Evolutionary conservation across 2,329 filamentous ascomycete species (phyloP), one percentile per base, ranked within the genome.

Genomic region (Immersiporthe knoxdaviesiana): DNA sequence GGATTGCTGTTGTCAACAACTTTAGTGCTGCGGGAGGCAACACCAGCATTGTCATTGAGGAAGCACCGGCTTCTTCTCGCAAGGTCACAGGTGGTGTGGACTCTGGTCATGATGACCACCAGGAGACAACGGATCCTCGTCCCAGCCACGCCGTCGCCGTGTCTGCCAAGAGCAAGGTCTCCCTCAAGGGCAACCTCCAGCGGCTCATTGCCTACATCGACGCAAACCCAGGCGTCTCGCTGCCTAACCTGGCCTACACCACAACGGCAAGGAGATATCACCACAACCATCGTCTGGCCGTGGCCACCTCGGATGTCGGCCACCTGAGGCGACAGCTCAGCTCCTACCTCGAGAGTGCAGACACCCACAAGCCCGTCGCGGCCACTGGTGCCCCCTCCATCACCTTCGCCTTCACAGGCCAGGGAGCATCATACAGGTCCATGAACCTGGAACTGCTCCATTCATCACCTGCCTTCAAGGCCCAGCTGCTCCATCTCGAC

Each of bases 1-100:
- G 64, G 37, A 32, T 66, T n/a, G 64, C 64, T 14, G 52, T 66
- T 35, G 64, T 66, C 35, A 88, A 88, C 77, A 86, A 85, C 76
- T 87, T 87, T 72, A 80, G 81, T 61, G 86, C 86, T n/a, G 84
- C 85, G 24, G 87, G 87, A 62, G 86, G 86, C 12, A 90, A 89
- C 73, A 87, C 84, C 4, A 81, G 81, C 11, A 74, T 88, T 39
- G 72, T 87, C 7, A 67, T 88, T 14, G 83, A 87, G 71, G 84
- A 87, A 69, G 81, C 75, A 0, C 81, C 83, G 1, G 63, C 66
- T n/a, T n/a, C n/a, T n/a, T n/a, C n/a, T 60, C 66, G 66, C 7
- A 75, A 7, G 3, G 52, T 8, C 52, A 56, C 18, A 35, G 35
- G 35, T 8, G 35, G 35, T 8, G 35, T 35, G 4, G 35, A 35